Evolutionary conservation across 768 basidiomycete genomes (phyloP), one percentile per base, ranked within the genome.

Genomic region (Russula dissimulans): DNA sequence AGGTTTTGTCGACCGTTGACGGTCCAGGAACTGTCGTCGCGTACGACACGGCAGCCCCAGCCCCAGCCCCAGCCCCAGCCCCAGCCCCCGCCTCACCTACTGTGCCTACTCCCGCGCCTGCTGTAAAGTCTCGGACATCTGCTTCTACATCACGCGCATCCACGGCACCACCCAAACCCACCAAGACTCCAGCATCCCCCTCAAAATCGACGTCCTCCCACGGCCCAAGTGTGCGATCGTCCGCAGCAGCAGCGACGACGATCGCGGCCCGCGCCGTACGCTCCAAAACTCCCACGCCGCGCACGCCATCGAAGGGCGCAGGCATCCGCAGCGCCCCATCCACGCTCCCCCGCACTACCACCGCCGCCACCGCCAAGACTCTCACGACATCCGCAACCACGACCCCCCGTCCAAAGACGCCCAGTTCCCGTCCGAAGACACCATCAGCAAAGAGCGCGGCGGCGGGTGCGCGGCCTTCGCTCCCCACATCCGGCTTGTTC

Each of bases 401-500:
- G 17, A 41, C 51, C 5, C 81, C 50, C 31, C 68, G 70, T 17
- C 47, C 69, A 4, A 68, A 69, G 62, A 70, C 68, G 18, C 69
- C 68, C 41, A 43, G 55, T 22, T 57, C 66, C 26, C 65, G 71
- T 14, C 65, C 72, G 34, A 69, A 69, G 62, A 71, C 74, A 1
- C 72, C 72, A 9, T 58, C 68, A 3, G 48, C 55, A 29, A 61
- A 32, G 22, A 46, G n/a, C 66, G 54, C 5, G 34, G 29, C 46
- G 17, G 26, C 47, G 10, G 34, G 5, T 36, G 34, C 34, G 10
- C 51, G 51, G 15, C 42, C 54, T 41, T 36, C 54, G 34, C n/a
- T 56, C n/a, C 34, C 85, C 3, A 80, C 82, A 5, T 75, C 82
- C 2, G 84, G 87, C 12, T 70, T 91, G 22, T 90, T 86, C 67